These are phyloP conservation scores for Pleurotus salmoneostramineus DNA, from an alignment of 768 basidiomycete genomes.

Conservation along the genomic window DNA sequence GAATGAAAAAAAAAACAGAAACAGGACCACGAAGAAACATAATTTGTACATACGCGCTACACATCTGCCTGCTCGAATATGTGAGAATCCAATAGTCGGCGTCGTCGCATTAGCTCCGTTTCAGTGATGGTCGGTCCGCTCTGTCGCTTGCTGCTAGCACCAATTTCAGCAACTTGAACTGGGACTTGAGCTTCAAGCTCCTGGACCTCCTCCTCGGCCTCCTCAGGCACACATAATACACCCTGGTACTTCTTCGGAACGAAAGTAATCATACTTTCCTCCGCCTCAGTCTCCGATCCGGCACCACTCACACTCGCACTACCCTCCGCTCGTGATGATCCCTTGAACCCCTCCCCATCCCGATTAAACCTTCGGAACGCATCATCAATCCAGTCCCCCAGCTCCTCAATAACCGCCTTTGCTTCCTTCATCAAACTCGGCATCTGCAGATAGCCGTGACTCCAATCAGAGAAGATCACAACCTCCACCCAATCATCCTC, in stretches of 20 bases:
- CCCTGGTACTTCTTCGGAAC: conserved; percentile 48
- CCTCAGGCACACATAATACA: conserved; percentile 11
- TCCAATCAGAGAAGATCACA: conserved; percentile 94
- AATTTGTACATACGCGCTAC: too few species aligned
- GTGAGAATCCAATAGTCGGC: conserved; percentile 73
- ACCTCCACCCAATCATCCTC: conserved; percentile 96
- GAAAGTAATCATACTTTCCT: conserved; percentile 70
- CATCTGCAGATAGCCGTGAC: conserved; percentile 98
- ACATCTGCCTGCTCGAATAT: conserved; percentile 39
- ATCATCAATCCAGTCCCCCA: conserved; percentile 90
- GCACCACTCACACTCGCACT: conserved; percentile 16
- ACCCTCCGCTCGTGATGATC: neutral
- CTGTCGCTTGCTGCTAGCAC: conserved; percentile 29
- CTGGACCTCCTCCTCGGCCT: neutral
- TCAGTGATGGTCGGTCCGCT: conserved; percentile 73
- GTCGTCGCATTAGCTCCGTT: conserved; percentile 71
- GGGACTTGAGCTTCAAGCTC: too few species aligned
- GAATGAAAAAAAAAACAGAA: too few species aligned
- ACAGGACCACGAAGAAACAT: too few species aligned
- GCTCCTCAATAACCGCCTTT: conserved; percentile 67
- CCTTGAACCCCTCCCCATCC: neutral
- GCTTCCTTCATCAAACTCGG: conserved; percentile 80
- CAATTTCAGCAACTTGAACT: neutral
- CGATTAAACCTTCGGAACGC: conserved; percentile 49
- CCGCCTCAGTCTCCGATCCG: conserved; percentile 60